Evolutionary conservation across 176 grass and related monocot species (phyloP).

Genomic region (Aechmea fasciata): DNA sequence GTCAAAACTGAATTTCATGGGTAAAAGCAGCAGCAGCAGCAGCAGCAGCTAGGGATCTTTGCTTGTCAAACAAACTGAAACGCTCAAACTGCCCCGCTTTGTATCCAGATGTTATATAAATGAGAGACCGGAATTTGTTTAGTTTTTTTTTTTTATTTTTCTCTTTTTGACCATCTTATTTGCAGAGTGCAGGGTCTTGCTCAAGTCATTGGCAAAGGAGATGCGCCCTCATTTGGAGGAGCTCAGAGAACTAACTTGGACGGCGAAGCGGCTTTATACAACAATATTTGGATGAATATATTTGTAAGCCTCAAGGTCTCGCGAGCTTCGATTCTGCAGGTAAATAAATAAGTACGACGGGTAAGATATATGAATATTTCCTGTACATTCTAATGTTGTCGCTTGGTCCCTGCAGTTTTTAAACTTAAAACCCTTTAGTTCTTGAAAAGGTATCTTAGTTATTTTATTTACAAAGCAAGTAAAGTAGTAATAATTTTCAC

Average conservation of each 20-base stretch:
- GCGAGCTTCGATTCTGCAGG: not conserved
- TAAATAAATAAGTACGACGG: too few species aligned
- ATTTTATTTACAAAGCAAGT: too few species aligned
- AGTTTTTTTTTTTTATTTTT: not conserved
- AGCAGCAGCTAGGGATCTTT: too few species aligned
- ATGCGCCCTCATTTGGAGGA: conserved; percentile 26
- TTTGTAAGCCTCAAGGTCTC: not conserved
- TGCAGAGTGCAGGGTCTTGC: conserved; percentile 44
- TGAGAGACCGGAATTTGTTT: not conserved
- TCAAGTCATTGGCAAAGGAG: conserved; percentile 29
- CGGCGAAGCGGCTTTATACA: conserved; percentile 28
- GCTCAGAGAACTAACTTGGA: conserved; percentile 26
- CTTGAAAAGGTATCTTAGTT: too few species aligned
- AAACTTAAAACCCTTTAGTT: too few species aligned
- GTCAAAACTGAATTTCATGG: too few species aligned
- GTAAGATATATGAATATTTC: too few species aligned
- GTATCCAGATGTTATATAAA: not conserved
- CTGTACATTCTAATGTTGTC: too few species aligned
- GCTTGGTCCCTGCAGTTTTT: too few species aligned
- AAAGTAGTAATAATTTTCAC: too few species aligned
- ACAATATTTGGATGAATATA: conserved; percentile 18
- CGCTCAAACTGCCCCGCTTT: not conserved
- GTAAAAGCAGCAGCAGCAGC: too few species aligned
- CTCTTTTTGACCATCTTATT: not conserved
- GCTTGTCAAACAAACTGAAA: too few species aligned